phyloP scores from a whole-genome alignment of 768 basidiomycete species.

The Coprinopsis strossmayeri region DNA sequence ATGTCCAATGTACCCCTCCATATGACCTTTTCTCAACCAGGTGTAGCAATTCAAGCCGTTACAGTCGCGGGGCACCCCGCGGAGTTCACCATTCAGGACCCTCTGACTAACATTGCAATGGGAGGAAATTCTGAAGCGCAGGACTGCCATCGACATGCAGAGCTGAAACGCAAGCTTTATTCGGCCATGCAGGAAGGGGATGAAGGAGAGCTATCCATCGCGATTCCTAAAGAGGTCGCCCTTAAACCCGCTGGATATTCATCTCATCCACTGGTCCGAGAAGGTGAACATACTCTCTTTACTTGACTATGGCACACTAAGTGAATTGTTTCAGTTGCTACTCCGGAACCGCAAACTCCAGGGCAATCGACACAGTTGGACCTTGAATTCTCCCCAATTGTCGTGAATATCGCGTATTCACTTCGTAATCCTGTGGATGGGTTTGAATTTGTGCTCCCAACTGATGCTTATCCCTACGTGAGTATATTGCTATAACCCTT shows the following conservation, averaged over 20 bases:
- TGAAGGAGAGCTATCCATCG: conserved; percentile 91
- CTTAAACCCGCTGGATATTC: conserved; percentile 53
- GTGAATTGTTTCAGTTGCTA: conserved; percentile 43
- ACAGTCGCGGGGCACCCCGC: conserved; percentile 66
- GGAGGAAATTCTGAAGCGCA: conserved; percentile 46
- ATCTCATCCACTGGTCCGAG: conserved; percentile 40
- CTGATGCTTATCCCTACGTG: conserved; percentile 80
- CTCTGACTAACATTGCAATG: conserved; percentile 58
- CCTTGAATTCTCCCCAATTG: conserved; percentile 71
- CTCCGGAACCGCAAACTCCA: conserved; percentile 79
- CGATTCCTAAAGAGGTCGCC: conserved; percentile 68
- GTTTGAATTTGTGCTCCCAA: conserved; percentile 76
- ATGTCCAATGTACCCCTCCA: conserved; percentile 24
- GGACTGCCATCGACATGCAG: conserved; percentile 87
- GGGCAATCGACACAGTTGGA: conserved; percentile 29
- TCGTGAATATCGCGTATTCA: conserved; percentile 73
- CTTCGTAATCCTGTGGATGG: conserved; percentile 80
- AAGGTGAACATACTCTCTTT: conserved; percentile 38
- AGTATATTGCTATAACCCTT: conserved; percentile 26
- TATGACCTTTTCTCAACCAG: conserved; percentile 14
- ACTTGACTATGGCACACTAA: not conserved
- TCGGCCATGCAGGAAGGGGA: conserved; percentile 86
- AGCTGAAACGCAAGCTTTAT: conserved; percentile 88
- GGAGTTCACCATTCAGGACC: conserved; percentile 76
- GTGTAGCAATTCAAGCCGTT: conserved; percentile 63